Percentiles rank a stretch among this genome's conserved stretches.
Evolutionary conservation across 2,329 filamentous ascomycete species (phyloP).

Genomic region (Cladosporium phlei): DNA sequence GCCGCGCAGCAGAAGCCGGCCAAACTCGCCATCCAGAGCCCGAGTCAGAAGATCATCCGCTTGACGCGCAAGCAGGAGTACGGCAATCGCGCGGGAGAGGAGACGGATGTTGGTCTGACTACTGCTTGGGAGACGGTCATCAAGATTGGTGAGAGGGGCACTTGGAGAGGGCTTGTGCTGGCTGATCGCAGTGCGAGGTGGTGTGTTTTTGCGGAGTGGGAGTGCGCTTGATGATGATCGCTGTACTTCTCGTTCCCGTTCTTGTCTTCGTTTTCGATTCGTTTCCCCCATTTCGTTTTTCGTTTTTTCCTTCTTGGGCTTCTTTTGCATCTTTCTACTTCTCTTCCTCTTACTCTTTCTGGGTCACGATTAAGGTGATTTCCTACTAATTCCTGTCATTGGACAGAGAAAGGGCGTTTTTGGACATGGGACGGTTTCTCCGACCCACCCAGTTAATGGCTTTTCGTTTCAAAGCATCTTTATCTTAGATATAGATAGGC

Average conservation of each 20-base stretch:
- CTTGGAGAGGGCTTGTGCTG: constrained; percentile 75
- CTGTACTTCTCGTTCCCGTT: too few species aligned
- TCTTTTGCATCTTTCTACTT: too few species aligned
- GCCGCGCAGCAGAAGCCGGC: constrained; percentile 69
- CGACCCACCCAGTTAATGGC: too few species aligned
- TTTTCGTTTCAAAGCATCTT: too few species aligned
- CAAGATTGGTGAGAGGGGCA: constrained; percentile 77
- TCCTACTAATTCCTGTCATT: too few species aligned
- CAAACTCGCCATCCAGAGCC: constrained; percentile 91
- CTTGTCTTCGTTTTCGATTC: background rate
- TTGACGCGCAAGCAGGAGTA: constrained; percentile 69
- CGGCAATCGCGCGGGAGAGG: constrained; percentile 47
- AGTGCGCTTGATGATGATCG: constrained; percentile 54
- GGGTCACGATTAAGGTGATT: too few species aligned
- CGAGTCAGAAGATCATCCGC: constrained; percentile 87
- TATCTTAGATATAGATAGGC: too few species aligned
- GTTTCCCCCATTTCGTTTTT: background rate
- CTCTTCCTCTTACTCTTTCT: too few species aligned
- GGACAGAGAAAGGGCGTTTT: too few species aligned
- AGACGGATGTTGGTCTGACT: constrained; percentile 58
- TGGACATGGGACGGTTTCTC: too few species aligned
- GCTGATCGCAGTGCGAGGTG: constrained; percentile 79
- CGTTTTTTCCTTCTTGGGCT: constrained; percentile 1
- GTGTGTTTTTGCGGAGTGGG: constrained; percentile 92
- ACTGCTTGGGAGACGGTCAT: constrained; percentile 86